These are phyloP conservation scores for Pichia cabralensis DNA, from an alignment of 805 yeast species.

Conservation along the genomic window DNA sequence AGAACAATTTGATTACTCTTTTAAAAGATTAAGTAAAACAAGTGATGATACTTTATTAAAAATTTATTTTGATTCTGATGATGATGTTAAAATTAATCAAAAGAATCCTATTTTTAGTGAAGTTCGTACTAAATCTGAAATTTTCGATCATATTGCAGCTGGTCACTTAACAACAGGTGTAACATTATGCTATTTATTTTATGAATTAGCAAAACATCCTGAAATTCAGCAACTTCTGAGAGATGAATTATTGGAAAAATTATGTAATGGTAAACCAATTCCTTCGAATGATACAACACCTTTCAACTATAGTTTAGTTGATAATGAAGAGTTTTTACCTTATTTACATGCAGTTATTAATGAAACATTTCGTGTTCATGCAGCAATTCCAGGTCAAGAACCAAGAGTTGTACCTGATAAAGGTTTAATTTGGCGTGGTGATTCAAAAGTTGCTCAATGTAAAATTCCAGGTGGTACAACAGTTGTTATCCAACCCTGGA, in stretches of 20 bases:
- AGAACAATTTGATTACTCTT: constrained; percentile 18
- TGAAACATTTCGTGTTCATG: constrained; percentile 53
- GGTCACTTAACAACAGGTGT: constrained; percentile 72
- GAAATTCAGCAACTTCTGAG: constrained; percentile 37
- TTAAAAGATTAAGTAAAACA: constrained; percentile 11
- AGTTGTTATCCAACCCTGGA: constrained; percentile 58
- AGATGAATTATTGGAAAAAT: constrained; percentile 30
- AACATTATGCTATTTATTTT: constrained; percentile 49
- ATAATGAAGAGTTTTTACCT: constrained; percentile 32
- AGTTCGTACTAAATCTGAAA: constrained; percentile 34
- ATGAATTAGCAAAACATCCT: constrained; percentile 43
- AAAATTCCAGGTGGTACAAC: constrained; percentile 42
- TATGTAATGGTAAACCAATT: constrained; percentile 15
- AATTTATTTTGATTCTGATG: constrained; percentile 12
- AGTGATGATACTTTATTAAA: constrained; percentile 17
- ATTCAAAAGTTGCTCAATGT: constrained; percentile 17
- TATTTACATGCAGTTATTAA: constrained; percentile 50
- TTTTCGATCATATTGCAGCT: constrained; percentile 60
- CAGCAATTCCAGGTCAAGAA: constrained; percentile 69
- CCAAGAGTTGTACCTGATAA: constrained; percentile 41
- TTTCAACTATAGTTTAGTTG: constrained; percentile 31
- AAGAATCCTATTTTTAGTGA: constrained; percentile 12
- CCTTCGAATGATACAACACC: constrained; percentile 18
- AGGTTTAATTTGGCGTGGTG: constrained; percentile 22
- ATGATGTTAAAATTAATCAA: not conserved